Base-by-base conservation (phyloP, 1,139 yeast species). In the Candida sanyaensis region DNA sequence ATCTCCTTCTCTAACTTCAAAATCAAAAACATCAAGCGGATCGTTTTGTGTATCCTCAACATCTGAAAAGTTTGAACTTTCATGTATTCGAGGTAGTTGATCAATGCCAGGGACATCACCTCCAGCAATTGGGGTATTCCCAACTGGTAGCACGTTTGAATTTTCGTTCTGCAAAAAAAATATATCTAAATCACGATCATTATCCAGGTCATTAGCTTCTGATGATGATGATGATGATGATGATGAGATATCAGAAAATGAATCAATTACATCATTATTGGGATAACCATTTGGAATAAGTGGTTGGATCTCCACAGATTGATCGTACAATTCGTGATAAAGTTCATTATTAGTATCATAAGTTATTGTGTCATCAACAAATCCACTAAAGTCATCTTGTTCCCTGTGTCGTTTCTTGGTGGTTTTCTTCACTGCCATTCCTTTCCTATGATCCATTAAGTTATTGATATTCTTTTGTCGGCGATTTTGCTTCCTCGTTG, bases 371-470 rank as follows among this genome's bases (percentile, higher is more conserved):
- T 50, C 58, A 37, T 50, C 55, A 6, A 55, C 48, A 31, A 52
- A 52, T 6, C 46, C 50, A 23, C 37, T 42, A 17, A 46, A 37
- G 23, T 42, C 48, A 12, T 48, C 48, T 21, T 36, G 41, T 17
- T 23, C 27, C 4, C 17, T 36, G 2, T 12, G 2, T n/a, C 36
- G 37, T 34, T 33, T 41, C 7, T 21, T 34, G 2, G 24, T 8
- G 1, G 37, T 13, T 42, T 71, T 72, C 48, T 60, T 62, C 7
- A 69, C 53, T 2, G 78, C 78, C 46, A 72, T 54, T 2, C 78
- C 79, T 48, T 65, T 69, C 31, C 77, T 58, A 27, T 60, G 55
- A 37, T 64, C 65, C 7, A 53, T 24, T 7, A 49, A 50, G 32
- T 34, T 38, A 2, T 26, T 24, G 4, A 11, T 10, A 21, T 31